Base-by-base conservation (phyloP, 108 stramenopile genomes). In the Conticribra weissflogii region DNA sequence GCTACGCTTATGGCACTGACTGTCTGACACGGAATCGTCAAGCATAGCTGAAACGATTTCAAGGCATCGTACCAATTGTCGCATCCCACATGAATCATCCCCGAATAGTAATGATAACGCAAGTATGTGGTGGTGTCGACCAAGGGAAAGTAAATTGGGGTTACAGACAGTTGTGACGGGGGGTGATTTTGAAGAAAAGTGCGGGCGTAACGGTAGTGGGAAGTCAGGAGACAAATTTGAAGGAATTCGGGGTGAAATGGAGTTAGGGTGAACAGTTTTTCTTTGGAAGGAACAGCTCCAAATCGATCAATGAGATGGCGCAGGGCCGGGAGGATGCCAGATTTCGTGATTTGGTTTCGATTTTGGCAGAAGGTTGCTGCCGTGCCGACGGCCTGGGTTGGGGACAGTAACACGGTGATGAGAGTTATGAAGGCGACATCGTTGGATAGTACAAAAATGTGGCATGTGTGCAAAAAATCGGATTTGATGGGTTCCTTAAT, bases 91-190 rank as follows among this genome's bases (percentile, higher is more conserved):
- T 91, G 87, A 31, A 91, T 51, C 21, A 87, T 55, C 27, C 90
- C 90, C 47, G 86, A 77, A 22, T 84, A 63, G 61, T 86, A 86
- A 49, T 86, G 88, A 66, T 82, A 87, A 44, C 86, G 76, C 49
- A 91, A 44, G 34, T 83, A 80, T 15, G 56, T 65, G n/a, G 25
- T 63, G 27, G 74, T 16, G 19, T 62, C 22, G 12, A 23, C 36
- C 23, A 46, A 32, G 15, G 49, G 31, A 36, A 61, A 32, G 8
- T 28, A 33, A 15, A 59, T 44, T 15, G 44, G 23, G 18, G 61
- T 28, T 21, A 68, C 51, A 0, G 55, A 33, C 19, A 56, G 34
- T 34, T 47, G 28, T 2, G 19, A 53, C 7, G 52, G 54, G 9
- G 76, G 76, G 44, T 54, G 76, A 5, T 70, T 50, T 7, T 51